Evolutionary conservation across 177 flowering plant genomes (phyloP).

Genomic region (Vitis hybrid): DNA sequence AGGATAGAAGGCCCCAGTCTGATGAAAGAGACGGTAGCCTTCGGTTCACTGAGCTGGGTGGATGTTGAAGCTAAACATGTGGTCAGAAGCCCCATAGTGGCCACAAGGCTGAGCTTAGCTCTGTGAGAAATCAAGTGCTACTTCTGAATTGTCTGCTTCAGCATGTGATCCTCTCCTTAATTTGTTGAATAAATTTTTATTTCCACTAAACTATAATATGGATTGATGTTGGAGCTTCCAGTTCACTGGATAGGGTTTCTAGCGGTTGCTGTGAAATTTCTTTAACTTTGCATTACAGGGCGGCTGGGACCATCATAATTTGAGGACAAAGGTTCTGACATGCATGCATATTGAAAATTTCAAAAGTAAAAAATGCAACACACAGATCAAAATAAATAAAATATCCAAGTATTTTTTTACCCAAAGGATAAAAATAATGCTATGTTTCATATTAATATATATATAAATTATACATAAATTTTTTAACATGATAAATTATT

Average conservation of each 20-base stretch:
- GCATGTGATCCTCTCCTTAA: not conserved
- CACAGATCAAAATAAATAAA: too few species aligned
- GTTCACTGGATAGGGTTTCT: not conserved
- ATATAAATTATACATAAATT: too few species aligned
- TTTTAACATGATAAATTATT: too few species aligned
- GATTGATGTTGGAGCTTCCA: not conserved
- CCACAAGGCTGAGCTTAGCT: constrained; percentile 19
- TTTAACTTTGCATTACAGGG: too few species aligned
- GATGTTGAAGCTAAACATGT: constrained; percentile 33
- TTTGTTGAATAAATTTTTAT: not conserved
- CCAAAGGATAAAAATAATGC: too few species aligned
- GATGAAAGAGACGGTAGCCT: constrained; percentile 21
- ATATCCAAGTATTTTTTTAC: too few species aligned
- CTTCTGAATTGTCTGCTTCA: not conserved
- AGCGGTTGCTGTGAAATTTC: not conserved
- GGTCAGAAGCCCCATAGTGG: constrained; percentile 62
- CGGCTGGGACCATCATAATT: too few species aligned
- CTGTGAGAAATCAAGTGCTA: not conserved
- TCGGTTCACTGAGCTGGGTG: constrained; percentile 51
- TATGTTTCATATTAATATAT: too few species aligned
- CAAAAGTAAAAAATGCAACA: too few species aligned
- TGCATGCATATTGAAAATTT: too few species aligned
- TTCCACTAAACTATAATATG: not conserved
- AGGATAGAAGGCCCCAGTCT: constrained; percentile 24
- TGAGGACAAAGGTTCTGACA: too few species aligned